Conservation (phyloP, 2,329 filamentous ascomycete genomes). For the Phialemoniopsis sp. region DNA sequence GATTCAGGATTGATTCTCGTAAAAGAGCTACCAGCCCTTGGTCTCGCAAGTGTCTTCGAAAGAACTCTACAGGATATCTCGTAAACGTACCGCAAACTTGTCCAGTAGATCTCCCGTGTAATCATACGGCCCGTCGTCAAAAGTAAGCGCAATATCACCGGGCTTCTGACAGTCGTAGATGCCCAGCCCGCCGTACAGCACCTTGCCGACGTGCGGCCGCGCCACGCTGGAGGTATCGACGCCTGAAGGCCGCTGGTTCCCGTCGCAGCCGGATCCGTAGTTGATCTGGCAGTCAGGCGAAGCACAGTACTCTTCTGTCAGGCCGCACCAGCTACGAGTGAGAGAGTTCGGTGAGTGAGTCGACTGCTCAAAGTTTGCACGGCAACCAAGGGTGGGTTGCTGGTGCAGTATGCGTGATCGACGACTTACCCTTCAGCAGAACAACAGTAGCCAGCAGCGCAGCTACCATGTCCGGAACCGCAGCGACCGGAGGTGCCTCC, state of each 20-base stretch:
- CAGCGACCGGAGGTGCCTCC: constrained; percentile 17
- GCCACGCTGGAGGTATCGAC: constrained; percentile 47
- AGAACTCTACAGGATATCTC: no score
- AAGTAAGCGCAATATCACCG: constrained; percentile 62
- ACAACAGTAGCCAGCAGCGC: constrained; percentile 24
- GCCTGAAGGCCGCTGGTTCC: constrained; percentile 49
- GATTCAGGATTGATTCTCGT: no score
- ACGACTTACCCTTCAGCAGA: constrained; percentile 22
- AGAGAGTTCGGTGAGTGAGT: neutral
- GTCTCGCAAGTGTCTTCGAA: no score
- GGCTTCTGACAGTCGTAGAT: constrained; percentile 53
- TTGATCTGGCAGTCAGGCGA: constrained; percentile 58
- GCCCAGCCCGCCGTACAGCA: constrained; percentile 51
- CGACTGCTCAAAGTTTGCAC: neutral
- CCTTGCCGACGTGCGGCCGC: constrained; percentile 46
- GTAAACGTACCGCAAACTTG: constrained; percentile 37
- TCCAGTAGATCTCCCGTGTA: constrained; percentile 61
- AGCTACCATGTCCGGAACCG: constrained; percentile 20
- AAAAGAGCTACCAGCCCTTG: no score
- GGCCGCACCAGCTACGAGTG: constrained; percentile 46
- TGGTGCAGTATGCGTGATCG: no score
- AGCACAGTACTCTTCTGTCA: constrained; percentile 50
- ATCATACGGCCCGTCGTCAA: constrained; percentile 61
- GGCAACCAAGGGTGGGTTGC: no score
- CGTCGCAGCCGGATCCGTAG: constrained; percentile 59